These are phyloP conservation scores for Ophiostoma sp. DNA, from an alignment of 2,329 filamentous ascomycete species.

Conservation along the genomic window DNA sequence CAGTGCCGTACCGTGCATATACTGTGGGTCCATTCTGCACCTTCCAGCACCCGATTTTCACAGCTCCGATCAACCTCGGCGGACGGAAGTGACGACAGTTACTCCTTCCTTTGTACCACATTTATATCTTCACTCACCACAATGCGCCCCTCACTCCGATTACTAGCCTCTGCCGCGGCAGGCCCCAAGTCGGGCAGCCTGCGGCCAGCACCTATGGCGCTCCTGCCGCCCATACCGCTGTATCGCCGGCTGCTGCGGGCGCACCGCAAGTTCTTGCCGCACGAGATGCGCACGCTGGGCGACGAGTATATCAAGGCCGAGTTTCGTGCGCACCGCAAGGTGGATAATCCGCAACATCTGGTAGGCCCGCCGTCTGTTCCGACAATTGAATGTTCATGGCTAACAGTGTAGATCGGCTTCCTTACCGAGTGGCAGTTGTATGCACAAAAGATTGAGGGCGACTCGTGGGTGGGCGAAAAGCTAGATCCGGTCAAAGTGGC, in stretches of 20 bases:
- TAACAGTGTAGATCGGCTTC: conserved; percentile 73
- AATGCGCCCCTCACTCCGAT: conserved; percentile 9
- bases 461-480: conserved; percentile 79
- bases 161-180: conserved; percentile 24
- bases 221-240: conserved; percentile 83
- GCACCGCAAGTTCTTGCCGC: conserved; percentile 75
- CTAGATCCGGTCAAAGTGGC: conserved; percentile 81
- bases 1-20: not conserved
- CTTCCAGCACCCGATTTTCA: not conserved
- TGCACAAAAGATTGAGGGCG: conserved; percentile 86
- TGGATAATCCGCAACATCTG: conserved; percentile 91
- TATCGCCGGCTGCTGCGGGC: conserved; percentile 85
- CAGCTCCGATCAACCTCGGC: not conserved
- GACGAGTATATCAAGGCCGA: conserved; percentile 93
- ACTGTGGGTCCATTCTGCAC: not conserved
- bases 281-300: conserved; percentile 76
- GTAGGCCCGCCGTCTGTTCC: too few species aligned
- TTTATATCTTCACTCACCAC: not conserved
- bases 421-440: conserved; percentile 96
- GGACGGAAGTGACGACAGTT: not conserved
- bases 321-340: conserved; percentile 77
- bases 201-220: conserved; percentile 55
- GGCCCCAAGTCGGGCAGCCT: conserved; percentile 34
- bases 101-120: not conserved
- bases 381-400: too few species aligned